Evolutionary conservation across 129 eudicot species (phyloP), one percentile per base, ranked within the genome.

Genomic region (Lonicera japonica): DNA sequence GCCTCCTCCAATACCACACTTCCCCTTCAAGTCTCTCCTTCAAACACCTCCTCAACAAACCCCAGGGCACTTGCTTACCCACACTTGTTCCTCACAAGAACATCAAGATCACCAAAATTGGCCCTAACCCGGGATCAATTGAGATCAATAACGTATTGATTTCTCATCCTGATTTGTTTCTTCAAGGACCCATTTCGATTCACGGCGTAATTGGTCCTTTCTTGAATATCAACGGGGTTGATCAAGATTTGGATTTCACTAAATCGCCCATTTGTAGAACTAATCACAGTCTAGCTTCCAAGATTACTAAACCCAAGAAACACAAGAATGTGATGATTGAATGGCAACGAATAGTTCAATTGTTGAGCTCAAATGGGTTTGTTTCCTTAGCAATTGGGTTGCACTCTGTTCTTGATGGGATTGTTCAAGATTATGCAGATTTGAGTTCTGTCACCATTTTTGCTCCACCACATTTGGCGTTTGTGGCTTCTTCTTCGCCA

Each of bases 81-180:
- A 83, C 95, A 36, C 72, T 73, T 1, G 14, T 81, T 1, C 61
- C 54, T 50, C 17, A 53, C 41, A 74, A 87, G 56, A 75, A 46
- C n/a, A 21, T 74, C 24, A 19, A 24, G 0, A 58, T 87, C 58
- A 87, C 95, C 15, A 70, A 71, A 52, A 68, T 4, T 5, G 73
- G 66, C 16, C 11, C 20, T 24, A 66, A 55, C 29, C 29, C 52
- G 43, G 74, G 66, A 8, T 43, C 63, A 18, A 66, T 87, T 21
- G 74, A 66, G 75, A 83, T 87, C 81, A 87, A 81, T 60, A 73
- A 78, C 52, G 86, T 76, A 61, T 45, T 66, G 83, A 62, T 87
- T 56, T 58, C 84, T 55, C 92, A 87, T 64, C 95, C 88, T 40
- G 82, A 88, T 56, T 16, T 88, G 74, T 84, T 88, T 63, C 70